A percentile compares a stretch with the other conserved stretches of the same genome.
These are phyloP conservation scores for Amanita rimosa DNA, from an alignment of 768 basidiomycete genomes.

Conservation along the genomic window DNA sequence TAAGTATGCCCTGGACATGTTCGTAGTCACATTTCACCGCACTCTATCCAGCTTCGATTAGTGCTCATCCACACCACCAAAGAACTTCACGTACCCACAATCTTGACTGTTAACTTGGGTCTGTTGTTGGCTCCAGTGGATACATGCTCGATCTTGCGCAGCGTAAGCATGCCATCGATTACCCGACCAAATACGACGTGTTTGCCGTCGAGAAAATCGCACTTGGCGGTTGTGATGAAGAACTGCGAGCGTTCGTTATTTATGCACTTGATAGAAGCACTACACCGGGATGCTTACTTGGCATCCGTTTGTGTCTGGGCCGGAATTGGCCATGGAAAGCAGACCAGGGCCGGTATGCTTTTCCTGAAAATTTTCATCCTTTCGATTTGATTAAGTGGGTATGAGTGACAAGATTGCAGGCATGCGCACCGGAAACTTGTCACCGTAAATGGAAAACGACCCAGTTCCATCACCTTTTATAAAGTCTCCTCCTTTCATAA, in stretches of 20 bases:
- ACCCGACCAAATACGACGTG: constrained; percentile 91
- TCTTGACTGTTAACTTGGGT: constrained; percentile 82
- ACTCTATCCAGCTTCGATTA: constrained; percentile 24
- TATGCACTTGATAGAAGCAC: background rate
- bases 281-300: constrained; percentile 32
- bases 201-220: constrained; percentile 92
- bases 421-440: constrained; percentile 71
- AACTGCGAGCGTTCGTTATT: constrained; percentile 41
- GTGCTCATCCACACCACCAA: background rate
- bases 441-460: constrained; percentile 93
- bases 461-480: constrained; percentile 93
- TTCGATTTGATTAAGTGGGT: background rate
- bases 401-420: background rate
- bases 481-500: constrained; percentile 78
- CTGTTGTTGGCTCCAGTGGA: constrained; percentile 85
- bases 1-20: background rate
- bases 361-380: constrained; percentile 94
- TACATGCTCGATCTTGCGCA: constrained; percentile 94
- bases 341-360: constrained; percentile 83
- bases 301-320: constrained; percentile 89
- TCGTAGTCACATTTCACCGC: constrained; percentile 43
- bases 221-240: constrained; percentile 93
- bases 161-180: constrained; percentile 87
- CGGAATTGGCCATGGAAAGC: constrained; percentile 96
- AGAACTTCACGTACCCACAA: constrained; percentile 47